Evolutionary conservation across 1,284 basidiomycete genomes (phyloP).

Genomic region (Trametes pubescens): DNA sequence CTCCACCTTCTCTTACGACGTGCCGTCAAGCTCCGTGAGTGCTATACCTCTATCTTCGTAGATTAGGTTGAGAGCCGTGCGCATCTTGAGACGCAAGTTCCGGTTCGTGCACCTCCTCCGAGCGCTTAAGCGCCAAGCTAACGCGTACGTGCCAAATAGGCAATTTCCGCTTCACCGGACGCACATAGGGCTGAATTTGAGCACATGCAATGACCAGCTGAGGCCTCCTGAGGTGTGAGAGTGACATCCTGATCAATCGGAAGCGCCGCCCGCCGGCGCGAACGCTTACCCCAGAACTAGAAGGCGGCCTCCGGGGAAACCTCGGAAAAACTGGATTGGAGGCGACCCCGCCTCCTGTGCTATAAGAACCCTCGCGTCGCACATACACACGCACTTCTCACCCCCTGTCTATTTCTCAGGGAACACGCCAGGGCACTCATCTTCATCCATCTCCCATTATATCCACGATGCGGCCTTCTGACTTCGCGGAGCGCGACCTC

Average conservation of each 20-base stretch:
- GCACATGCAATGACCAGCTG: conserved; percentile 13
- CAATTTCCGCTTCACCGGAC: conserved; percentile 1
- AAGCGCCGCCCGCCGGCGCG: conserved; percentile 15
- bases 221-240: neutral
- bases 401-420: neutral
- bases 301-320: conserved; percentile 23
- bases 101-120: neutral
- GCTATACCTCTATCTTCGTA: neutral
- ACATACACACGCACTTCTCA: neutral
- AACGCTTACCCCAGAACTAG: conserved; percentile 24
- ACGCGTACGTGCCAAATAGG: neutral
- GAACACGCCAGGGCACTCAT: neutral
- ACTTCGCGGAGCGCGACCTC: conserved; percentile 70
- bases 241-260: conserved; percentile 24
- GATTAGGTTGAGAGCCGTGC: neutral
- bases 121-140: conserved; percentile 4
- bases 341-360: conserved; percentile 4
- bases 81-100: neutral
- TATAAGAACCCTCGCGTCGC: conserved; percentile 23
- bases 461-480: conserved; percentile 65
- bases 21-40: neutral
- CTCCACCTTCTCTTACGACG: conserved; percentile 3
- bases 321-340: conserved; percentile 25
- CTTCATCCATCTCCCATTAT: neutral
- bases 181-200: neutral